Evolutionary conservation across 768 basidiomycete species (phyloP).

Genomic region (Cyclocybe cylindracea): DNA sequence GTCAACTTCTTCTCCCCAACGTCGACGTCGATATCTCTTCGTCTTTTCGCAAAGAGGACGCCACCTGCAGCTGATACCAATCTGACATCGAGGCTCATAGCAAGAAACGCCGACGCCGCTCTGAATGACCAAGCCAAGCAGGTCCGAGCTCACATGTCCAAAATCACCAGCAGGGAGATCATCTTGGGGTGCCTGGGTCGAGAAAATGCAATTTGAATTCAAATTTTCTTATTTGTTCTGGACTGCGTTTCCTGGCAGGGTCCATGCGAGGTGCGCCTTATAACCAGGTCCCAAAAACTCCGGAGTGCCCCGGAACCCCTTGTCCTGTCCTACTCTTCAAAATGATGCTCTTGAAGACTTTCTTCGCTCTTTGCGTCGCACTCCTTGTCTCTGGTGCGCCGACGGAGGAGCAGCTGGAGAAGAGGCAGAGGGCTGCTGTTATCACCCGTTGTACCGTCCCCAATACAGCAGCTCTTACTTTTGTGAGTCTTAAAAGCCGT

Average conservation of each 20-base stretch:
- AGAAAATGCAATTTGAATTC: too few relatives aligned
- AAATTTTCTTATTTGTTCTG: not conserved
- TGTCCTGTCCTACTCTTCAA: not conserved
- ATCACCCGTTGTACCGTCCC: slow-evolving; percentile 25
- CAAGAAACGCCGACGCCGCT: too few relatives aligned
- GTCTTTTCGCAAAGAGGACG: too few relatives aligned
- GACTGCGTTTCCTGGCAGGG: not conserved
- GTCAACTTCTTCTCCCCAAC: too few relatives aligned
- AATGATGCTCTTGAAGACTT: not conserved
- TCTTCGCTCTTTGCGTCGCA: not conserved
- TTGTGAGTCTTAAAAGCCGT: slow-evolving; percentile 16
- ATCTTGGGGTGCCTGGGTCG: too few relatives aligned
- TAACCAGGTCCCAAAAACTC: not conserved
- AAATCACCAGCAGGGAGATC: too few relatives aligned
- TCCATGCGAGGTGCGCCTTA: too few relatives aligned
- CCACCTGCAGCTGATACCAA: too few relatives aligned
- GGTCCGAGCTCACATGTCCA: too few relatives aligned
- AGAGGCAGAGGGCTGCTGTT: slow-evolving; percentile 14
- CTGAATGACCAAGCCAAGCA: too few relatives aligned
- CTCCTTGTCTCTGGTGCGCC: slow-evolving; percentile 1
- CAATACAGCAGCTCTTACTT: slow-evolving; percentile 30
- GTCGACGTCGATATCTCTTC: too few relatives aligned
- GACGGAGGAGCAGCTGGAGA: not conserved
- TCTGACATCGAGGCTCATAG: too few relatives aligned
- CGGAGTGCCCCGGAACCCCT: not conserved